Evolutionary conservation across 371 early-diverging fungal species (phyloP), one percentile per base, ranked within the genome.

Genomic region (Mucor irregularis): DNA sequence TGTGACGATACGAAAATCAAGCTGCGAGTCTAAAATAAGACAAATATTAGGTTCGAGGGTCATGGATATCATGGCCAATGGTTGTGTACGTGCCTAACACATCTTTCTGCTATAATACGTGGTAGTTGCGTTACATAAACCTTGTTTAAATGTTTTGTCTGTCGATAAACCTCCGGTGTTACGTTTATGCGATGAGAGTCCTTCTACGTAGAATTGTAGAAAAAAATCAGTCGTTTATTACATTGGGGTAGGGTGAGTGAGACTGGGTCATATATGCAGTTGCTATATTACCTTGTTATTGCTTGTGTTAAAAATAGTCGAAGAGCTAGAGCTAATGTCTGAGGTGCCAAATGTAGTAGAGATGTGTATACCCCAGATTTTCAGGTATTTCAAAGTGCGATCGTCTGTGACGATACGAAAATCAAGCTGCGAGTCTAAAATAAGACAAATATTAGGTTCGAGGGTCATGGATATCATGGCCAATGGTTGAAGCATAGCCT

Each of bases 341-440:
- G n/a, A n/a, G n/a, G n/a, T n/a, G 8, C n/a, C 25, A 30, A 25
- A 6, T 14, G 35, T 33, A 28, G 14, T 44, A 30, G 10, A 28
- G 80, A 62, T 28, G n/a, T 65, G 68, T 37, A 88, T 78, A 1
- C 89, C 90, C 89, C 90, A 90, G 6, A 71, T 68, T 28, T 58
- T 43, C 33, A 87, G 73, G 40, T 66, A 61, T 1, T 38, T 43
- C 21, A 47, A 17, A 44, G 70, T 69, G 33, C 63, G 58, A 0
- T 53, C 29, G 11, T 13, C 31, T 7, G 48, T 54, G 0, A 74
- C 69, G 4, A 66, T 31, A 13, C 62, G 44, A 45, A 62, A 68
- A 49, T 85, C 86, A 17, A 24, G 16, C 5, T 68, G 45, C 11
- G 56, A 26, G 0, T 78, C 55, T n/a, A 90, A 49, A 1, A 59